Conservation (phyloP, 306 rosid species). For the Quercus dentata region DNA sequence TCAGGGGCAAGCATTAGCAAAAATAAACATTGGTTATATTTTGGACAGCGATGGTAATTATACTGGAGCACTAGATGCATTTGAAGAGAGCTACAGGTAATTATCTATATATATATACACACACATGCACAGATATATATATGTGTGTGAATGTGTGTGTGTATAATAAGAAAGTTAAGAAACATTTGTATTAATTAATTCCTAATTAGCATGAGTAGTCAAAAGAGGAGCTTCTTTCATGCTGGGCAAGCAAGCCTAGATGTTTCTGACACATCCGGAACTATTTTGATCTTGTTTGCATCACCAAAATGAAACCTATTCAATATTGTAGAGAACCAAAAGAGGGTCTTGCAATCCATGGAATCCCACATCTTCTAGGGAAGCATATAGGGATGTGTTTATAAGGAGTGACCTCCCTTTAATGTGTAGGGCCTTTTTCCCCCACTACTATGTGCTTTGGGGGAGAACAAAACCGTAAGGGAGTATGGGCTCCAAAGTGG, state of each 20-base stretch:
- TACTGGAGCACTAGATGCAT: constrained; percentile 68
- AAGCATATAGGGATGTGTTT: too few relatives aligned
- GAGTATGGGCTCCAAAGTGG: too few relatives aligned
- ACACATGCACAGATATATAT: too few relatives aligned
- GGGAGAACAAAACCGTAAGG: too few relatives aligned
- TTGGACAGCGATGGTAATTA: constrained; percentile 66
- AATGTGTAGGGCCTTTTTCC: too few relatives aligned
- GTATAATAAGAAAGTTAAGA: neutral
- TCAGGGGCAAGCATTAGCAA: constrained; percentile 80
- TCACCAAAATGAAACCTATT: neutral
- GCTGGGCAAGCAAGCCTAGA: constrained; percentile 2
- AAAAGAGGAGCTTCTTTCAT: constrained; percentile 9
- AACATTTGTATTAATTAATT: neutral
- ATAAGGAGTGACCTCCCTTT: too few relatives aligned
- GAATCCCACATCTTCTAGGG: too few relatives aligned
- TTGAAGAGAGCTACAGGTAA: constrained; percentile 76
- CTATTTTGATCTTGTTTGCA: neutral
- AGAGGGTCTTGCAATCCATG: too few relatives aligned
- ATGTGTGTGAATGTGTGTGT: neutral
- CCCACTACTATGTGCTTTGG: too few relatives aligned
- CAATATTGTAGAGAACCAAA: too few relatives aligned
- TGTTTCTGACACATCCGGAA: constrained; percentile 14
- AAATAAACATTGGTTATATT: constrained; percentile 69
- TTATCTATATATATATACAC: neutral
- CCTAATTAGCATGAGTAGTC: neutral